phyloP scores from a whole-genome alignment of 2,329 filamentous ascomycete genomes.

The Simplicillium sp. region DNA sequence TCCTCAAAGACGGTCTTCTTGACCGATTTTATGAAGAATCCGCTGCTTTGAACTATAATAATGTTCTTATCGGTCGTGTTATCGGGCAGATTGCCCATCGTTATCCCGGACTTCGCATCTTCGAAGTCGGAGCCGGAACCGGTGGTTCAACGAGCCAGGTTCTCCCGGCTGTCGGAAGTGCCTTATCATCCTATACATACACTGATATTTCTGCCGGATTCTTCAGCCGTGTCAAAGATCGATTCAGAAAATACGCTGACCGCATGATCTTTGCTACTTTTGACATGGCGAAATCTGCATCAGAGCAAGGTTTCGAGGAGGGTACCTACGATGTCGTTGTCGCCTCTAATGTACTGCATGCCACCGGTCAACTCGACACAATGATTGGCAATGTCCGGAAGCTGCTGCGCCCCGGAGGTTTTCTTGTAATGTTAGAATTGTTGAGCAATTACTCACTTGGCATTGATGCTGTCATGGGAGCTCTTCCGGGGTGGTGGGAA shows the following conservation, averaged over 20 bases:
- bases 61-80: slow-evolving; percentile 5
- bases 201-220: slow-evolving; percentile 14
- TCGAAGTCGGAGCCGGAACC: slow-evolving; percentile 4
- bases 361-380: slow-evolving; percentile 11
- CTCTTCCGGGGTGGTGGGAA: slow-evolving; percentile 19
- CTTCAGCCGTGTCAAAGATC: slow-evolving; percentile 10
- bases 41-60: not conserved
- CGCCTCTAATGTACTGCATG: slow-evolving; percentile 16
- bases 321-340: slow-evolving; percentile 15
- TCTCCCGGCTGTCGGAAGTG: slow-evolving; percentile 5
- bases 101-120: slow-evolving; percentile 10
- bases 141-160: slow-evolving; percentile 4
- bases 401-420: slow-evolving; percentile 18
- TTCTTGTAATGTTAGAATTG: slow-evolving; percentile 16
- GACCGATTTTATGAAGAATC: slow-evolving; percentile 21
- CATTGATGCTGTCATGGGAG: slow-evolving; percentile 12
- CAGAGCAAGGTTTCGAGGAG: slow-evolving; percentile 13
- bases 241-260: not conserved
- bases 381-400: slow-evolving; percentile 11
- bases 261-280: slow-evolving; percentile 20
- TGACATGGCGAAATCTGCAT: slow-evolving; percentile 16
- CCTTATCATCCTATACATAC: slow-evolving; percentile 12
- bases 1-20: slow-evolving; percentile 23
- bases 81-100: slow-evolving; percentile 9
- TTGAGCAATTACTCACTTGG: slow-evolving; percentile 8